Conservation (phyloP, 345 rosid genomes). For the Euphorbia peplus region DNA sequence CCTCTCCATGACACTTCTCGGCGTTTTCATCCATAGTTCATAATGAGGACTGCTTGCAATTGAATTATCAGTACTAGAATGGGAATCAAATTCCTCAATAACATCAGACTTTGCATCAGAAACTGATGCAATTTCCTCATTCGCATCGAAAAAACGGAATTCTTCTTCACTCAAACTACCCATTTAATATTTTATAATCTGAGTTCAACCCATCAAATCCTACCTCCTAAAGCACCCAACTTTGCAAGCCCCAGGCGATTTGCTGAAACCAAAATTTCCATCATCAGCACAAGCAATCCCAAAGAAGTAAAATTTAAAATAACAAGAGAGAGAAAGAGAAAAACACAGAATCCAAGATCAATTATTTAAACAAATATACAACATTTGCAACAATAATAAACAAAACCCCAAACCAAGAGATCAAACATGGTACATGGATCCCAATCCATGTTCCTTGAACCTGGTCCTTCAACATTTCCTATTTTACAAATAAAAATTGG, state of each 20-base stretch:
- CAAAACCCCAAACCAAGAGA: conserved; percentile 51
- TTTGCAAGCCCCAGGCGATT: conserved; percentile 40
- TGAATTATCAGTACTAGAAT: conserved; percentile 15
- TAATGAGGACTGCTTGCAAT: conserved; percentile 31
- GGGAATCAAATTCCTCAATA: conserved; percentile 27
- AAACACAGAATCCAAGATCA: conserved; percentile 55
- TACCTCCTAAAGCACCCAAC: conserved; percentile 39
- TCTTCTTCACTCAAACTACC: conserved; percentile 59
- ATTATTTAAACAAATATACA: conserved; percentile 24
- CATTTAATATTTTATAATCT: conserved; percentile 45
- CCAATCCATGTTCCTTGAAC: conserved; percentile 72
- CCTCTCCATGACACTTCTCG: conserved; percentile 54
- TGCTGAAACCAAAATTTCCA: conserved; percentile 39
- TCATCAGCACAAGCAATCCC: conserved; percentile 57
- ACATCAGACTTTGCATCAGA: conserved; percentile 32
- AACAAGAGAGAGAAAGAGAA: conserved; percentile 6
- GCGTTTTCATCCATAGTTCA: conserved; percentile 66
- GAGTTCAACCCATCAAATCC: conserved; percentile 71
- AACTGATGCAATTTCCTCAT: conserved; percentile 46
- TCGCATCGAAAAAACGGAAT: conserved; percentile 66
- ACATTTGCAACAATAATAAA: conserved; percentile 19
- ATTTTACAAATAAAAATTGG: conserved; percentile 16
- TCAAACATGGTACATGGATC: conserved; percentile 88
- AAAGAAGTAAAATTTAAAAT: conserved; percentile 25
- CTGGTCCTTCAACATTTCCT: conserved; percentile 35